Conservation (phyloP, 106 monocot species). For the Vanilla planifolia region DNA sequence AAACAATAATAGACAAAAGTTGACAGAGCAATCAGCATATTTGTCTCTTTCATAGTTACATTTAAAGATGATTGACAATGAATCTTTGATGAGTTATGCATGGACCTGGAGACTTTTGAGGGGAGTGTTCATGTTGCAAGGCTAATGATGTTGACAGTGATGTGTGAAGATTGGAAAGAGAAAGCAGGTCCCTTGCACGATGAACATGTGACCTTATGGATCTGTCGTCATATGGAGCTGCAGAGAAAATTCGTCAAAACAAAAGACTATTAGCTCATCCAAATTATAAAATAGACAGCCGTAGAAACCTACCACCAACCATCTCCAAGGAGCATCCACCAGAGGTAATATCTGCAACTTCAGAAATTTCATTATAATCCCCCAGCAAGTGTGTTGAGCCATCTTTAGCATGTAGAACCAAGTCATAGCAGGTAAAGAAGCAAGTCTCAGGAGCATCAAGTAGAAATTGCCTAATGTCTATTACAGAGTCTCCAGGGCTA, state of each 20-base stretch:
- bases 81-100: background rate
- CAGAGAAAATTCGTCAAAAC: conserved; percentile 13
- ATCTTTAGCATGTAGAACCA: conserved; percentile 83
- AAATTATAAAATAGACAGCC: background rate
- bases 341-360: conserved; percentile 86
- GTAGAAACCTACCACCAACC: conserved; percentile 54
- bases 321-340: conserved; percentile 87
- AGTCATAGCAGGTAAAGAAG: conserved; percentile 93
- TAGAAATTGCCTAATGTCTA: conserved; percentile 97
- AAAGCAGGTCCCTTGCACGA: conserved; percentile 76
- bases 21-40: background rate
- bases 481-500: conserved; percentile 90
- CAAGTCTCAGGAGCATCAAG: conserved; percentile 99
- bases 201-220: conserved; percentile 89
- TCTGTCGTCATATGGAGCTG: conserved; percentile 96
- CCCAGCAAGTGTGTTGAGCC: conserved; percentile 61
- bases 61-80: background rate
- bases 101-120: conserved; percentile 56
- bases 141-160: conserved; percentile 81
- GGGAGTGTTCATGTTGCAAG: conserved; percentile 63
- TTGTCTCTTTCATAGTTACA: background rate
- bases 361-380: conserved; percentile 98
- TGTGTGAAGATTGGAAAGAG: conserved; percentile 65
- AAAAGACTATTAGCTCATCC: background rate
- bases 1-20: background rate